These are phyloP conservation scores for Phialophora tarda DNA, from an alignment of 2,329 filamentous ascomycete species.

Conservation along the genomic window DNA sequence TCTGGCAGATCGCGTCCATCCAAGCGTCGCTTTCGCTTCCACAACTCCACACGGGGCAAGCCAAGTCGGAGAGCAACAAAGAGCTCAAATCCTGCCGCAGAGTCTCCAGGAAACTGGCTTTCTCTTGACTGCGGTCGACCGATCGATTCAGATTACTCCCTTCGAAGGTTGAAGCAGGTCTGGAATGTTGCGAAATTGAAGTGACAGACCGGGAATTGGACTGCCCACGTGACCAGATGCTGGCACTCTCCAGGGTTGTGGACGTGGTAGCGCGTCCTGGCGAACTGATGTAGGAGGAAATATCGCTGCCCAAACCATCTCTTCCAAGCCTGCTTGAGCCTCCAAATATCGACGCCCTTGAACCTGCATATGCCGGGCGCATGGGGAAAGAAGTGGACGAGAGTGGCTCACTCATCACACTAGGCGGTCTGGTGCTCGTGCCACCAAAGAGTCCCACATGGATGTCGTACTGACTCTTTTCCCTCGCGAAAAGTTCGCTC, in stretches of 20 bases:
- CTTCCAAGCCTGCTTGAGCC: slow-evolving; percentile 66
- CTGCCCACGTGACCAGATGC: slow-evolving; percentile 86
- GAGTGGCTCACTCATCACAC: slow-evolving; percentile 53
- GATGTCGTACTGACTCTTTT: slow-evolving; percentile 57
- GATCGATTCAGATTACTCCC: slow-evolving; percentile 25
- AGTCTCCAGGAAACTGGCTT: slow-evolving; percentile 76
- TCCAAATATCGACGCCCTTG: slow-evolving; percentile 67
- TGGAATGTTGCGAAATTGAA: slow-evolving; percentile 44
- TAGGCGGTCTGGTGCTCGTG: slow-evolving; percentile 49
- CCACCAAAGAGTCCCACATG: slow-evolving; percentile 54
- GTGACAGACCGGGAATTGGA: slow-evolving; percentile 49
- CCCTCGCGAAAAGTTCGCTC: slow-evolving; percentile 82
- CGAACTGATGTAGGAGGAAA: slow-evolving; percentile 64
- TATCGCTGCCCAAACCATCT: slow-evolving; percentile 66
- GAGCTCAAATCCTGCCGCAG: slow-evolving; percentile 81
- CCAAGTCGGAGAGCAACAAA: slow-evolving; percentile 85
- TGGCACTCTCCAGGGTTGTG: slow-evolving; percentile 70
- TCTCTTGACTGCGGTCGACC: slow-evolving; percentile 69
- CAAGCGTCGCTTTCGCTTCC: slow-evolving; percentile 93
- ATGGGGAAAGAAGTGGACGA: slow-evolving; percentile 41
- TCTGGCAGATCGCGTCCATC: slow-evolving; percentile 70
- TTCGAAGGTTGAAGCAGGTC: slow-evolving; percentile 42
- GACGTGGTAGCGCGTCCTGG: slow-evolving; percentile 71
- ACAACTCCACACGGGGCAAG: slow-evolving; percentile 80
- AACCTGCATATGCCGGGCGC: slow-evolving; percentile 41